Base-by-base conservation (phyloP, 768 basidiomycete genomes). In the Pleurotus djamor region DNA sequence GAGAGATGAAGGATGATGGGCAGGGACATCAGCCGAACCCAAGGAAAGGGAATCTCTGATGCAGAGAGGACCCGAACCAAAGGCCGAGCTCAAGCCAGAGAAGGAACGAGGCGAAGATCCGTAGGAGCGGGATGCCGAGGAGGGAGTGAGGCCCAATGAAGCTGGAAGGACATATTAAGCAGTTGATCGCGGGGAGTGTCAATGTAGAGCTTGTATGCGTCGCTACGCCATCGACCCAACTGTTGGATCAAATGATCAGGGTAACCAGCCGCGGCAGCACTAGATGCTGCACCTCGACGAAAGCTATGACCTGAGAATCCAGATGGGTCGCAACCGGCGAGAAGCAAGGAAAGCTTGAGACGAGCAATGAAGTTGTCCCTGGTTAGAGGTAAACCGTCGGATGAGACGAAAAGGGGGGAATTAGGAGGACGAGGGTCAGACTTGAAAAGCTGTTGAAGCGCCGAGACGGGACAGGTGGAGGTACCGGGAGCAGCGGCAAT, bases 261-360 rank as follows among this genome's bases (percentile, higher is more conserved):
- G n/a, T n/a, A 72, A 0, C 74, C 72, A 0, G 63, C 73, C 0
- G 64, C 58, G 0, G 67, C 66, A 0, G 75, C 74, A 4, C 69
- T 63, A 6, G 73, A 61, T 0, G 74, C 74, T 0, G 68, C 68
- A 3, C 69, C 68, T 2, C 66, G 59, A 12, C 65, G 59, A 59
- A 73, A 72, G 47, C 72, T 72, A 54, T 72, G 71, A 10, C 71
- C 70, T 0, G 67, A 59, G 44, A 64, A 72, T 1, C 48, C 48
- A 0, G 17, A 12, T 6, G 48, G 48, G 4, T 50, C 16, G 2
- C 16, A 4, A 5, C 48, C 48, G 13, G 21, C 17, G 21, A 17
- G 4, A 3, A 50, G 7, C 13, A 50, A 10, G 17, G 48, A 17
- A 12, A 50, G 16, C 21, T 2, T 7, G 14, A 50, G 48, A 4